Base-by-base conservation (phyloP, 129 eudicot genomes). In the Chrysanthemum makinoi region DNA sequence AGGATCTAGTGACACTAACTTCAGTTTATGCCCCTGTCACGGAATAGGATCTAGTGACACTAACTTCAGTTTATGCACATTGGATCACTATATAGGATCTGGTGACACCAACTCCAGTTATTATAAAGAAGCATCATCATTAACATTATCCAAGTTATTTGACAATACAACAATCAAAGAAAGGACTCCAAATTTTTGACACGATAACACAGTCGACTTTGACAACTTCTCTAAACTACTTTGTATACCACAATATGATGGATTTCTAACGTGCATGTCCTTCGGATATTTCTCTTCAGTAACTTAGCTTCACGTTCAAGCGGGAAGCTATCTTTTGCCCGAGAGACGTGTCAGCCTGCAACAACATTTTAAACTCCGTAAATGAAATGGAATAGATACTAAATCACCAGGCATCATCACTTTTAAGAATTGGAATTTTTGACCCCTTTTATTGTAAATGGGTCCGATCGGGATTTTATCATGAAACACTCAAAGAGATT, bases 321-420 rank as follows among this genome's bases (percentile, higher is more conserved):
- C 97, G 93, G 47, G 90, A 86, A 7, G 97, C 96, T n/a, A 91
- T 75, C 84, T 88, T 88, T 83, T 89, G 93, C 19, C 97, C 97
- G 18, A 91, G 87, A 79, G 91, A 86, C 76, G 73, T 83, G 87
- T 88, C 96, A 60, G 96, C 94, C 97, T 91, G 86, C 72, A 75
- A 19, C 51, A 64, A 46, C 66, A 65, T 12, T 12, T 61, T 44
- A 24, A 10, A 26, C 50, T 35, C 12, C 11, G 20, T 58, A 48
- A 76, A 28, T 19, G 19, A 24, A 35, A 24, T 19, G 28, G 33
- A 18, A 13, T 39, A 13, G 33, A 62, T 26, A 39, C 64, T 35
- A 18, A 5, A 30, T 54, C 12, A 28, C 16, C 6, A 18, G 43
- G 13, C 51, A 63, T 61, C 28, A 61, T 61, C n/a, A 2, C n/a